Conservation (phyloP, 108 stramenopile species). For the Epithemia pelagica region DNA sequence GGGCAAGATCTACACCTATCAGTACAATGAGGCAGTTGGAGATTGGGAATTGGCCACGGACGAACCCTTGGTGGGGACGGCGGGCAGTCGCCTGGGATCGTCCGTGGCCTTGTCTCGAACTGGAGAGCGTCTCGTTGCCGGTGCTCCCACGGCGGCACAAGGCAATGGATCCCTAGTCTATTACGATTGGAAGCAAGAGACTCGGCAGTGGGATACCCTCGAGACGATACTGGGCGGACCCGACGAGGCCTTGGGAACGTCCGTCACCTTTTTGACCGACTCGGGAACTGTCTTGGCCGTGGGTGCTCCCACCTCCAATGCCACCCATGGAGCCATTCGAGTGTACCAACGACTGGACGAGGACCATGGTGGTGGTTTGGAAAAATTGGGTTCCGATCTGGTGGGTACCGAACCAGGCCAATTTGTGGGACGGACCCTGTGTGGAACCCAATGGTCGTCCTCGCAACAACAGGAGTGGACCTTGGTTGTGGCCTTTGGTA, state of each 20-base stretch:
- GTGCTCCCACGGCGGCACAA: neutral
- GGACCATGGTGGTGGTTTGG: neutral
- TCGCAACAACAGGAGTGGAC: too few species aligned
- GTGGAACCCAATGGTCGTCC: neutral
- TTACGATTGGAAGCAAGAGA: neutral
- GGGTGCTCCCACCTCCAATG: neutral
- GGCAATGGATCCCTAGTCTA: neutral
- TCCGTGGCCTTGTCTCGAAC: neutral
- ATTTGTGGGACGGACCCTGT: neutral
- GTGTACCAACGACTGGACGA: neutral
- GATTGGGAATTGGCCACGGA: neutral
- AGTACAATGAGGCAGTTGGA: neutral
- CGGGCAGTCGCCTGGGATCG: neutral
- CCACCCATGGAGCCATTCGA: neutral
- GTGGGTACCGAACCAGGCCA: neutral
- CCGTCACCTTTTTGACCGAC: neutral
- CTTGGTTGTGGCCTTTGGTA: neutral
- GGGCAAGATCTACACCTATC: neutral
- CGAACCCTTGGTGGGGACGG: neutral
- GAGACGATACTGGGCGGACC: neutral
- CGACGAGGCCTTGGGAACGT: neutral
- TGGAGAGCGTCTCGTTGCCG: neutral
- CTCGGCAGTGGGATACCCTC: neutral
- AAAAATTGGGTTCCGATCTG: neutral
- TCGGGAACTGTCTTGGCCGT: neutral